Percentiles rank a stretch among this genome's conserved stretches.
Conservation (phyloP, 169 alveolate species). For the Plasmodium fragile region DNA sequence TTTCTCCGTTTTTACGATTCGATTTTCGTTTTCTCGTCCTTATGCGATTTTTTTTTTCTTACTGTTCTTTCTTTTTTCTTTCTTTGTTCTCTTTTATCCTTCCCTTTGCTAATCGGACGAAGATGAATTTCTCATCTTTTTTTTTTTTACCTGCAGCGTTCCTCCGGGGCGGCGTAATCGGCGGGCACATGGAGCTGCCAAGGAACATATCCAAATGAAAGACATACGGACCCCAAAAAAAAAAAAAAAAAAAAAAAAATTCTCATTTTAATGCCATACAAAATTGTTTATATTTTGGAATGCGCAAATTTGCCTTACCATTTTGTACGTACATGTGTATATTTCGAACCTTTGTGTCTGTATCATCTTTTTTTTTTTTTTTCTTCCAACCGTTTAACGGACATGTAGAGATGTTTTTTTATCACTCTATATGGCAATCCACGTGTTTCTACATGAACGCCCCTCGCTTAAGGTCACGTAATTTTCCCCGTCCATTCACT, state of each 20-base stretch:
- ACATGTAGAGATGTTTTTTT: background rate
- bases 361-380: background rate
- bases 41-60: background rate
- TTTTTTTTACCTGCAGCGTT: background rate
- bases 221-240: background rate
- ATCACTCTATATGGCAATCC: background rate
- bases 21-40: background rate
- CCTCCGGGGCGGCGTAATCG: background rate
- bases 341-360: background rate
- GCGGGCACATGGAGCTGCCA: background rate
- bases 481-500: background rate
- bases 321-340: background rate
- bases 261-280: background rate
- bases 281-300: background rate
- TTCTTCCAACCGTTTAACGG: background rate
- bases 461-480: background rate
- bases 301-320: background rate
- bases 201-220: conserved; percentile 2
- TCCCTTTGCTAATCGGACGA: conserved; percentile 4
- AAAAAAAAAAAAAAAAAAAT: background rate
- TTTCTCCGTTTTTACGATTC: background rate
- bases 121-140: conserved; percentile 1
- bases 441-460: background rate
- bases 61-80: background rate
- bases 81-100: conserved; percentile 6